Conservation (phyloP, 2,329 filamentous ascomycete species). For the Chaetomiaceae sp. region DNA sequence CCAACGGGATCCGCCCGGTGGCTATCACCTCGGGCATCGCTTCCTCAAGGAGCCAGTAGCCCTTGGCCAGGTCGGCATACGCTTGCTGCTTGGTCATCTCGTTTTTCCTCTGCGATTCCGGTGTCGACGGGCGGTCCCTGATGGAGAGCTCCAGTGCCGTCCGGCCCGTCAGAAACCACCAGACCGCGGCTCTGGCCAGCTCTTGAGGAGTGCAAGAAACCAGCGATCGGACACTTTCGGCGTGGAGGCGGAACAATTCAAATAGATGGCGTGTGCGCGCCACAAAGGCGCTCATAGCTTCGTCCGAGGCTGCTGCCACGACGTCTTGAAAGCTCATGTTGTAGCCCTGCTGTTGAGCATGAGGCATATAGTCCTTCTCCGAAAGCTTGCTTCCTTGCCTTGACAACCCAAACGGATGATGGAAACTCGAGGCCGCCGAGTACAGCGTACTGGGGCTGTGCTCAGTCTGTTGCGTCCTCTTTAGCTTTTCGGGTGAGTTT, state of each 20-base stretch:
- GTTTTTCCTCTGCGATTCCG: conserved; percentile 48
- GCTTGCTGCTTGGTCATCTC: conserved; percentile 63
- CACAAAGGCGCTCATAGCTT: conserved; percentile 64
- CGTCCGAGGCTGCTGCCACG: conserved; percentile 46
- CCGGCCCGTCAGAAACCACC: conserved; percentile 87
- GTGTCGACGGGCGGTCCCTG: conserved; percentile 52
- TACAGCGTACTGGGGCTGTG: conserved; percentile 36
- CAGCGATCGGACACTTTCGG: conserved; percentile 65
- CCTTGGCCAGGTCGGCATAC: conserved; percentile 78
- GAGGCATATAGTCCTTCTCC: conserved; percentile 20
- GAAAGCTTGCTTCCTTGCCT: conserved; percentile 24
- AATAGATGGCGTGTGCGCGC: conserved; percentile 65
- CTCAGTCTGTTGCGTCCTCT: conserved; percentile 24
- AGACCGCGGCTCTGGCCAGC: conserved; percentile 66
- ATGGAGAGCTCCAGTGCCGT: conserved; percentile 67
- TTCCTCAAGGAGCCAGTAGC: conserved; percentile 69
- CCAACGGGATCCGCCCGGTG: conserved; percentile 36
- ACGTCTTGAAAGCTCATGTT: conserved; percentile 39
- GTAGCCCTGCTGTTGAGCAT: conserved; percentile 21
- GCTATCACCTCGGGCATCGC: conserved; percentile 45
- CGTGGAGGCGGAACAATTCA: conserved; percentile 69
- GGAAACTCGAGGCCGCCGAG: conserved; percentile 23
- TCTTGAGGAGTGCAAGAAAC: conserved; percentile 57
- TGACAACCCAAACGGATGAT: conserved; percentile 23
- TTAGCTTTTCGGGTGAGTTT: conserved; percentile 20